A percentile compares a stretch with the other conserved stretches of the same genome.
phyloP scores from a whole-genome alignment of 2,329 filamentous ascomycete species.

The Decorospora gaudefroyi region DNA sequence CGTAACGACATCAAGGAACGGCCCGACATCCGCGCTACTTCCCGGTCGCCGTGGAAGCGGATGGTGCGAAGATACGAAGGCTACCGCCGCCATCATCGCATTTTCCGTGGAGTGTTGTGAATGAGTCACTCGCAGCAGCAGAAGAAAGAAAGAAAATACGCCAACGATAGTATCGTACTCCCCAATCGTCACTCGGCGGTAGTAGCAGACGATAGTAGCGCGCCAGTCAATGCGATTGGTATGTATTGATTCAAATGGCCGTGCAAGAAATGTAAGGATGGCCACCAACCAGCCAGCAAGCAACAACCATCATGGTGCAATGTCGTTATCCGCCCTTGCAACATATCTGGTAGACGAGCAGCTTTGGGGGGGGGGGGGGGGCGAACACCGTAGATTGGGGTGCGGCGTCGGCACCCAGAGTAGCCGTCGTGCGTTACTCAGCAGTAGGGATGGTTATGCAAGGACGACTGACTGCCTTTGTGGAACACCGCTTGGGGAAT shows the following conservation, averaged over 20 bases:
- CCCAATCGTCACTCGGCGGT: not conserved
- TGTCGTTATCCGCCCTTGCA: constrained; percentile 25
- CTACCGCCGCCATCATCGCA: constrained; percentile 34
- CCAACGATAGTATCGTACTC: not conserved
- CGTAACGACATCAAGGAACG: constrained; percentile 43
- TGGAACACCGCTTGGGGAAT: constrained; percentile 16
- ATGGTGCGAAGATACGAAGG: constrained; percentile 27
- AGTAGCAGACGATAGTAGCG: not conserved
- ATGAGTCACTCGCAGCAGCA: constrained; percentile 14
- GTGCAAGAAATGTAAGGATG: constrained; percentile 26
- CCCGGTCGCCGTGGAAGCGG: constrained; percentile 37
- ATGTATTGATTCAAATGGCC: constrained; percentile 8
- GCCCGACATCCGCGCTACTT: constrained; percentile 37
- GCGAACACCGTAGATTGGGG: too few species aligned
- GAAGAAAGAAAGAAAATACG: constrained; percentile 7
- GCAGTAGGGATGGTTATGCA: constrained; percentile 20
- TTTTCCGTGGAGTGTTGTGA: constrained; percentile 13
- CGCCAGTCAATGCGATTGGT: constrained; percentile 4
- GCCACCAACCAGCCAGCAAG: constrained; percentile 9
- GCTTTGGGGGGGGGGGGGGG: constrained; percentile 17
- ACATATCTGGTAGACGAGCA: constrained; percentile 14
- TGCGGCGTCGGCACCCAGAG: constrained; percentile 14
- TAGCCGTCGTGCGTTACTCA: constrained; percentile 28
- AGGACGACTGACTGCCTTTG: constrained; percentile 17
- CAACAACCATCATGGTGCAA: constrained; percentile 18